Evolutionary conservation across 768 basidiomycete species (phyloP), one percentile per base, ranked within the genome.

Genomic region (Lepiota brunneoincarnata): DNA sequence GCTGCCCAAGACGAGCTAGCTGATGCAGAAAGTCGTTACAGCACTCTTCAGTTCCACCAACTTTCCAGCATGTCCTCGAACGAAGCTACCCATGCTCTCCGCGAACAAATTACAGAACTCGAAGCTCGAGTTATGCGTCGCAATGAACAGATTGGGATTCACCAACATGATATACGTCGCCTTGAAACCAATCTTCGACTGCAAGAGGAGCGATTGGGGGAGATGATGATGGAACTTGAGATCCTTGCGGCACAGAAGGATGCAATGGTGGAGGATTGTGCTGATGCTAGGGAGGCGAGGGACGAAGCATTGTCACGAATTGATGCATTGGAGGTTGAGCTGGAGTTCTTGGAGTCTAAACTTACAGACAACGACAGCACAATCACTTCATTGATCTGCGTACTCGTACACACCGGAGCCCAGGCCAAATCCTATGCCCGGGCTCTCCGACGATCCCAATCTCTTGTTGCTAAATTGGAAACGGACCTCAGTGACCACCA

Each of bases 191-290:
- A 93, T 59, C 64, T 87, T 47, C 75, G 76, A 51, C 69, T 92
- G 31, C 84, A 89, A 52, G 91, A 93, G 64, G 90, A 92, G 23
- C 76, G 87, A 6, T 67, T 91, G 36, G 67, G 64, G 2, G 91
- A 92, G 71, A 79, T 89, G 80, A 84, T 78, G 2, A 67, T 64
- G 15, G 91, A 93, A 60, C 66, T 90, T 54, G 89, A 89, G 61
- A 78, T 79, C 56, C 71, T 84, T 54, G 74, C 70, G 18, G 77
- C 81, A 4, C 80, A 91, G 72, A 89, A 86, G 65, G 82, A 82
- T 52, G 84, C 87, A 1, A 89, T 93, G 87, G 81, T 92, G 0
- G 89, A 91, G 58, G 91, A 93, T 63, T 92, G 91, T 61, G 84
- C 85, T 3, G 83, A 86, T 51, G 89, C 88, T 2, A 75, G 91